Base-by-base conservation (phyloP, 495 filamentous ascomycete species). In the Endocarpon pusillum region DNA sequence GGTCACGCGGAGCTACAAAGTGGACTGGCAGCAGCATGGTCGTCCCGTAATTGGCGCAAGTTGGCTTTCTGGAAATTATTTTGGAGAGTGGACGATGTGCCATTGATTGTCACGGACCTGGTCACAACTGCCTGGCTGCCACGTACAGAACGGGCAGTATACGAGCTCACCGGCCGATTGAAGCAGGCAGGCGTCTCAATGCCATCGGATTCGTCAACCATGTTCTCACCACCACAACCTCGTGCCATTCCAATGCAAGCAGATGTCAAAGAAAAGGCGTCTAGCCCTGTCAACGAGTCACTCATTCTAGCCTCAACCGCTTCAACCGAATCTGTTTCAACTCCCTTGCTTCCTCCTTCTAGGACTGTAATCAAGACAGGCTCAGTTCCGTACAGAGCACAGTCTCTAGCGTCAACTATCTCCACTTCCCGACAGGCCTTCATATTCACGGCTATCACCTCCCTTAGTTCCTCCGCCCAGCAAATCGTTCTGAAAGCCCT, bases 41-140 rank as follows among this genome's bases (percentile, higher is more conserved):
- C 66, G 9, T 71, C 70, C 23, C 61, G 57, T 24, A 53, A 66
- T 18, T 96, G 87, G 87, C 61, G 64, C 2, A 75, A 71, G 12
- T 59, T 93, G 1, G 65, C 68, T 7, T 97, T 87, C 89, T 96
- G 81, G 81, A 92, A 91, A 49, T 70, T 97, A 9, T 75, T 92
- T 46, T 94, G 84, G 83, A 75, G 78, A 9, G 81, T 82, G 29
- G 89, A 96, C 51, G 87, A 96, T 43, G 83, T 97, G 24, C 64
- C 67, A 19, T 75, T 81, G 65, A 71, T 89, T 30, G 69, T 78
- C 1, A 71, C 73, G 2, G 79, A 91, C 39, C 72, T 94, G 34
- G 53, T 94, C 3, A 64, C 70, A 22, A 66, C 61, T 31, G 62
- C 64, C n/a, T 94, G 85, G 53, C 67, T 97, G 3, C 62, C 65